Evolutionary conservation across 768 basidiomycete species (phyloP), one percentile per base, ranked within the genome.

Genomic region (Boletus rubescentipes): DNA sequence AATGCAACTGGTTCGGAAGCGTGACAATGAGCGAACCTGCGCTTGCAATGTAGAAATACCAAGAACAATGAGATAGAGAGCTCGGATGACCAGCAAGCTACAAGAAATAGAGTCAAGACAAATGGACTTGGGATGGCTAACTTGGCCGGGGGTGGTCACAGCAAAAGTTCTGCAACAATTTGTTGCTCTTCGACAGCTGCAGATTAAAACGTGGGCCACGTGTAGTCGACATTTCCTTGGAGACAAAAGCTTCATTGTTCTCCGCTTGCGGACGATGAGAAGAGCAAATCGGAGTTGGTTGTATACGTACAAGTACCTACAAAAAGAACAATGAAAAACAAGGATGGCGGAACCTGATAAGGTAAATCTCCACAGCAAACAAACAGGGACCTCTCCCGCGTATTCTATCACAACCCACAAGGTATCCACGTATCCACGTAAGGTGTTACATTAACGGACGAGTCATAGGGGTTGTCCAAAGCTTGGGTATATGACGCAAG

Each of bases 71-170:
- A 49, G 18, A 54, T 48, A 51, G 39, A 36, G 18, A 52, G 59
- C 64, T 61, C 57, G 66, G 40, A 45, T 21, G 52, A 62, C 67
- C 69, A 69, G 67, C 67, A 62, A 67, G 59, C 62, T 49, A 14
- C 20, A 46, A 18, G 36, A 40, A 55, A 36, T 44, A 57, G 29
- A 23, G 34, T 36, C 18, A 38, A 46, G 48, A 47, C 38, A 44
- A 42, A 29, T 23, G n/a, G 35, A 6, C 26, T 26, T 34, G 45
- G 36, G 26, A 41, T 30, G 53, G 50, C 9, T 30, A 44, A 49
- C 21, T 12, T 11, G 16, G 23, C 12, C 8, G 29, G 32, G 26
- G 48, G 30, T 51, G 42, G 39, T 51, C 40, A 56, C 46, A 34
- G 31, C 31, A 2, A 47, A 39, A 14, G 38, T 30, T 34, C 21